These are phyloP conservation scores for Syncephalastrum monosporum DNA, from an alignment of 371 early-diverging fungal species.

Conservation along the genomic window DNA sequence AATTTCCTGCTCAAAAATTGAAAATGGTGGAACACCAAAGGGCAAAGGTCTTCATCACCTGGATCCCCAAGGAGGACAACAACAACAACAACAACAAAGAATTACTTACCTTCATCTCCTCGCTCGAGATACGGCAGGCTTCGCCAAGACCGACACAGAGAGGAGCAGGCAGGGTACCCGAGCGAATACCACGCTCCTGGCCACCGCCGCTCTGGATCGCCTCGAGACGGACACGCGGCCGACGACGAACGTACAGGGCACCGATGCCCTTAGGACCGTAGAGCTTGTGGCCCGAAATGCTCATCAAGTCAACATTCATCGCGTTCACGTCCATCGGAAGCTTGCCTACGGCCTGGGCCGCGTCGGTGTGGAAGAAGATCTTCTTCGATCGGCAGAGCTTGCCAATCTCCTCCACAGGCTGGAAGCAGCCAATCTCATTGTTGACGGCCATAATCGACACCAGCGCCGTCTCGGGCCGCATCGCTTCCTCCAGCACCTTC, in stretches of 20 bases:
- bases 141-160: slow-evolving; percentile 97
- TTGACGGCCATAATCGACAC: slow-evolving; percentile 99
- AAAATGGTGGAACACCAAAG: not conserved
- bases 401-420: slow-evolving; percentile 97
- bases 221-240: slow-evolving; percentile 95
- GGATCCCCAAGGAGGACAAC: not conserved
- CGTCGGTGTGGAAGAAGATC: slow-evolving; percentile 98
- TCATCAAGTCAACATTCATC: slow-evolving; percentile 97
- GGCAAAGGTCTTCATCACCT: not conserved
- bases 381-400: slow-evolving; percentile 83
- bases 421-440: slow-evolving; percentile 99
- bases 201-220: slow-evolving; percentile 97
- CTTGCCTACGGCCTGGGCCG: slow-evolving; percentile 99
- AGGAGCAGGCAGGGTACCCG: slow-evolving; percentile 98
- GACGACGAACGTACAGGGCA: slow-evolving; percentile 94
- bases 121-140: slow-evolving; percentile 86
- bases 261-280: slow-evolving; percentile 99
- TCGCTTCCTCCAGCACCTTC: slow-evolving; percentile 79
- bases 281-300: slow-evolving; percentile 98
- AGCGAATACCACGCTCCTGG: slow-evolving; percentile 98
- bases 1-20: not conserved
- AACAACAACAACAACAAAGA: not conserved
- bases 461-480: slow-evolving; percentile 91
- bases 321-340: slow-evolving; percentile 95
- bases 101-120: slow-evolving; percentile 82